A percentile compares a stretch with the other conserved stretches of the same genome.
Conservation (phyloP, 495 filamentous ascomycete species). For the Penicillium antarcticum region DNA sequence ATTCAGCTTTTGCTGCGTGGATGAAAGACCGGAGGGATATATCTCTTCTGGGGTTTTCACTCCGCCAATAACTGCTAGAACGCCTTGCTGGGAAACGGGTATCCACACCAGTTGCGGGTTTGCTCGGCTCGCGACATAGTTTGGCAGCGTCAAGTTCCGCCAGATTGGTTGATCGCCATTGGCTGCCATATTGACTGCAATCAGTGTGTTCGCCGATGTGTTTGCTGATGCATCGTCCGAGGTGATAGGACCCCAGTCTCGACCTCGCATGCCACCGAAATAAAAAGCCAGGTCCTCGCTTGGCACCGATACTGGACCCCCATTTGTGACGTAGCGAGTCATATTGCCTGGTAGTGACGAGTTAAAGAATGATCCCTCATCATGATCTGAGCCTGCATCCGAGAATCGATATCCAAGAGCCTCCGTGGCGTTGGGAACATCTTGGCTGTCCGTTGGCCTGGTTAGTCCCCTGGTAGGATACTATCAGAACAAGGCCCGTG, state of each 20-base stretch:
- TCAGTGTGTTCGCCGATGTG: constrained; percentile 38
- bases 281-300: constrained; percentile 71
- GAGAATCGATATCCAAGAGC: constrained; percentile 44
- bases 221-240: constrained; percentile 26
- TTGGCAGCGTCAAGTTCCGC: constrained; percentile 51
- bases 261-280: constrained; percentile 56
- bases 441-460: not conserved
- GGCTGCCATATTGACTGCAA: constrained; percentile 54
- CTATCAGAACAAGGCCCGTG: not conserved
- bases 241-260: constrained; percentile 43
- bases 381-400: constrained; percentile 27
- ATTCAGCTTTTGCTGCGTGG: not conserved
- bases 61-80: constrained; percentile 63
- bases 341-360: constrained; percentile 36
- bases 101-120: constrained; percentile 65
- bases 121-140: constrained; percentile 50
- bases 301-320: constrained; percentile 57
- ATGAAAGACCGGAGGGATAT: constrained; percentile 1
- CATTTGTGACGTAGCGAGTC: constrained; percentile 60
- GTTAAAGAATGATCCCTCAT: constrained; percentile 30
- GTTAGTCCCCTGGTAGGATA: not conserved
- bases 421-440: not conserved
- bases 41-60: constrained; percentile 48
- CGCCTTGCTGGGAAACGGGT: constrained; percentile 57
- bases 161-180: constrained; percentile 46